A percentile compares a stretch with the other conserved stretches of the same genome.
These are phyloP conservation scores for Eutrema yunnanense DNA, from an alignment of 345 rosid genomes.

Conservation along the genomic window DNA sequence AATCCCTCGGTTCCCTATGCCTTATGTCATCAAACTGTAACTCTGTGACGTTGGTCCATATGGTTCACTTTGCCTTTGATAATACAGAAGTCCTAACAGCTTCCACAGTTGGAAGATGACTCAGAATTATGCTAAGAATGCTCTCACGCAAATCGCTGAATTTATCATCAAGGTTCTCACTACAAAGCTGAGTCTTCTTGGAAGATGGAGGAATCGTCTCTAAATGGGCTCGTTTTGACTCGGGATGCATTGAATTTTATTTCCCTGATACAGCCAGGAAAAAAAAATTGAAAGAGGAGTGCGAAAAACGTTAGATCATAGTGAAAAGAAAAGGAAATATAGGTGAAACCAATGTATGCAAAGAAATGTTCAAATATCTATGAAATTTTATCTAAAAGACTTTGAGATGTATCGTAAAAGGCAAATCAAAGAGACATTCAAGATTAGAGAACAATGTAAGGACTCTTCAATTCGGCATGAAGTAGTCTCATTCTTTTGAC, in stretches of 20 bases:
- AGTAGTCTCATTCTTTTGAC: constrained; percentile 10
- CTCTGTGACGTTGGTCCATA: constrained; percentile 13
- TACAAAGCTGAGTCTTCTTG: background rate
- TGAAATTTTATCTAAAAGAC: background rate
- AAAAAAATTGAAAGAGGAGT: background rate
- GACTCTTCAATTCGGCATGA: constrained; percentile 5
- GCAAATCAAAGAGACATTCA: background rate
- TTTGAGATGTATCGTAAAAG: background rate
- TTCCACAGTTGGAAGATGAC: constrained; percentile 12
- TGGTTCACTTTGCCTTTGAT: constrained; percentile 9
- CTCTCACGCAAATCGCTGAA: constrained; percentile 11
- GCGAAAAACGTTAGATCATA: background rate
- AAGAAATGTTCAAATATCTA: background rate
- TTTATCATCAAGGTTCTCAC: background rate
- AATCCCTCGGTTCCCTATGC: background rate
- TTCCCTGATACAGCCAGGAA: background rate
- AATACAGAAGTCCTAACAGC: constrained; percentile 21
- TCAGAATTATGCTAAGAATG: constrained; percentile 1
- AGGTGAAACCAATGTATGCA: background rate
- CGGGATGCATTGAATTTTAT: background rate
- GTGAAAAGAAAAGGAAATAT: too few species aligned
- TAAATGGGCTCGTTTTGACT: background rate
- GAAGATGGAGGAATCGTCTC: background rate
- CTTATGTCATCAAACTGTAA: background rate
- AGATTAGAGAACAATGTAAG: constrained; percentile 9